Base-by-base conservation (phyloP, 495 filamentous ascomycete species). In the Penicillium salamii region DNA sequence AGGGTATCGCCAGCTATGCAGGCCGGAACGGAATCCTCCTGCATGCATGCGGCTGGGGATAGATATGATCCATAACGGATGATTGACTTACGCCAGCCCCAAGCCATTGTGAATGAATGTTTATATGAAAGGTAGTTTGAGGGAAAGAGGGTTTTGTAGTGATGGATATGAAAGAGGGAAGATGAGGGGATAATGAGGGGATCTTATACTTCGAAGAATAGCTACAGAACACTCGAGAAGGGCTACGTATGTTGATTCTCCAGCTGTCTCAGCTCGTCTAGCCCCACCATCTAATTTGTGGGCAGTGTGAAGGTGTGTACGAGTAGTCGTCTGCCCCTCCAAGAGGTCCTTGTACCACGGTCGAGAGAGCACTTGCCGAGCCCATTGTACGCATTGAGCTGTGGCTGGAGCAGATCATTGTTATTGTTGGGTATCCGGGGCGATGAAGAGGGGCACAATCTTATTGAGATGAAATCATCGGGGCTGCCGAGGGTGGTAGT, bases 1-100 rank as follows among this genome's bases (percentile, higher is more conserved):
- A 14, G 46, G 6, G 18, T 3, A 13, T 32, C 12, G 51, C 34
- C 7, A 32, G 18, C 32, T 42, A 50, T 46, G 50, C 46, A 50
- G 39, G 45, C 23, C 33, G 32, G 41, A 13, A 34, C 31, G 32
- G 40, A 32, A 28, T 33, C 49, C 23, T 46, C 2, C 18, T 55
- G 36, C 42, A 45, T 20, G 40, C 20, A 38, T 13, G 26, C 43
- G n/a, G 46, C 29, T 20, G 37, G 21, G 35, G 21, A 19, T 18
- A 37, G 23, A 26, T 26, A 26, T 26, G 23, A 26, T 26, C 4
- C 8, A 26, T 26, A 26, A 4, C 23, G 8, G 8, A 26, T 4
- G 34, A 1, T 34, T 3, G 38, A 67, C 68, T 55, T 65, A 71
- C 65, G 46, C 59, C 58, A 69, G 62, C 68, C 68, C 56, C 57